Base-by-base conservation (phyloP, 345 rosid species). In the Euclidium syriacum region DNA sequence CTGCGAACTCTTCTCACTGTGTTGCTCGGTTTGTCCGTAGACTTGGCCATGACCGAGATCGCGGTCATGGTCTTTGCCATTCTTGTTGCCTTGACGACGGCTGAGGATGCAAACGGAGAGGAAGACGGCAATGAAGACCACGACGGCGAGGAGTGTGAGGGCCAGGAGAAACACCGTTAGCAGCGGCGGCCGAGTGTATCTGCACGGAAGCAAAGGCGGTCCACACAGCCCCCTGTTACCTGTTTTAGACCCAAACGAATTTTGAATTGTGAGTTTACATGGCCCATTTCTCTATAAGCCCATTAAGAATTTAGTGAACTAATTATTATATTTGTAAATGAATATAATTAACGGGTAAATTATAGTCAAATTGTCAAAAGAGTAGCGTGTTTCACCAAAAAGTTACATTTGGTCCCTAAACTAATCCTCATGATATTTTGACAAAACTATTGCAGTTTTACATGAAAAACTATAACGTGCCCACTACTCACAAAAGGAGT, bases 211-310 rank as follows among this genome's bases (percentile, higher is more conserved):
- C 14, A 89, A 70, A 5, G 98, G 95, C 61, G 70, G 62, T 34
- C 95, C 98, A 58, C 98, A 85, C 15, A 92, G 65, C 0, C 46
- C 83, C 35, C 70, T 75, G 67, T 88, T 88, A 23, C 89, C 96
- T 88, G 75, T 35, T 50, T 69, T 51, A 3, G 12, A 10, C 65
- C 59, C 65, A 56, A 30, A n/a, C 15, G 4, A 62, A 22, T 15
- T 24, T 24, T 10, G 1, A 58, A 19, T 30, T 40, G 43, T 59
- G 0, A 39, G 1, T 22, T 33, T 52, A 25, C 0, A 15, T 14
- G 40, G 56, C 62, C 63, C 73, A 41, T 24, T 60, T 11, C 0
- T 58, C 0, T 1, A 7, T 0, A 46, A 27, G 58, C 65, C 67
- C 73, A 55, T 3, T 49, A 61, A n/a, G 1, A 11, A 18, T 14